These are phyloP conservation scores for Abrus pulchellus DNA, from an alignment of 306 rosid genomes.

Conservation along the genomic window DNA sequence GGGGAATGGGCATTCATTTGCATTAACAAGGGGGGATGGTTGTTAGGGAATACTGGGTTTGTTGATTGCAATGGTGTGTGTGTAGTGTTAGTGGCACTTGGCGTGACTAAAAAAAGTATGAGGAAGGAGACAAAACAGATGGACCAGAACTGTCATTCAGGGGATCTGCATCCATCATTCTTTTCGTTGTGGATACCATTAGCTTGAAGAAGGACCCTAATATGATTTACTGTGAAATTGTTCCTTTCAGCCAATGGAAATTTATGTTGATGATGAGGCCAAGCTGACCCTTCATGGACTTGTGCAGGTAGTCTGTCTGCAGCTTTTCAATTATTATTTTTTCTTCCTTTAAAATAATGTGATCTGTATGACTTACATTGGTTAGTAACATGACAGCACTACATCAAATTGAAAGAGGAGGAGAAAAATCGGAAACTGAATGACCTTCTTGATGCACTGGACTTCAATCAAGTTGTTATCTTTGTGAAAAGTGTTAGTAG, in stretches of 20 bases:
- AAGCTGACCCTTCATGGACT: conserved; percentile 98
- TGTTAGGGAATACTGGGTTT: conserved; percentile 37
- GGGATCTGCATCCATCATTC: conserved; percentile 85
- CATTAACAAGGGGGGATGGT: conserved; percentile 8
- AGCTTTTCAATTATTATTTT: background rate
- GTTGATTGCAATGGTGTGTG: conserved; percentile 53
- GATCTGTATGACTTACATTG: conserved; percentile 43
- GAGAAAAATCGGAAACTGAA: conserved; percentile 97
- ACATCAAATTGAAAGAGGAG: conserved; percentile 95
- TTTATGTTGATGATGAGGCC: conserved; percentile 98
- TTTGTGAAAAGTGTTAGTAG: conserved; percentile 97
- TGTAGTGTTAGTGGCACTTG: conserved; percentile 57
- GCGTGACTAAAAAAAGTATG: conserved; percentile 59
- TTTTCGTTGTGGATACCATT: conserved; percentile 91
- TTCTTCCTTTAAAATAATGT: conserved; percentile 11
- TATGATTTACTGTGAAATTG: conserved; percentile 88
- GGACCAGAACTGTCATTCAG: conserved; percentile 75
- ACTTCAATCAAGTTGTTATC: conserved; percentile 96
- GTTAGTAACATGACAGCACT: conserved; percentile 73
- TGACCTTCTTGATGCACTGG: conserved; percentile 97
- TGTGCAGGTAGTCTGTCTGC: conserved; percentile 71
- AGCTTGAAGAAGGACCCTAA: conserved; percentile 90
- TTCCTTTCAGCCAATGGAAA: conserved; percentile 99
- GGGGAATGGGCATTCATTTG: background rate
- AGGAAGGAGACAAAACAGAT: conserved; percentile 73